Conservation (phyloP, 1,284 basidiomycete species). For the Chalciporus piperatoides region DNA sequence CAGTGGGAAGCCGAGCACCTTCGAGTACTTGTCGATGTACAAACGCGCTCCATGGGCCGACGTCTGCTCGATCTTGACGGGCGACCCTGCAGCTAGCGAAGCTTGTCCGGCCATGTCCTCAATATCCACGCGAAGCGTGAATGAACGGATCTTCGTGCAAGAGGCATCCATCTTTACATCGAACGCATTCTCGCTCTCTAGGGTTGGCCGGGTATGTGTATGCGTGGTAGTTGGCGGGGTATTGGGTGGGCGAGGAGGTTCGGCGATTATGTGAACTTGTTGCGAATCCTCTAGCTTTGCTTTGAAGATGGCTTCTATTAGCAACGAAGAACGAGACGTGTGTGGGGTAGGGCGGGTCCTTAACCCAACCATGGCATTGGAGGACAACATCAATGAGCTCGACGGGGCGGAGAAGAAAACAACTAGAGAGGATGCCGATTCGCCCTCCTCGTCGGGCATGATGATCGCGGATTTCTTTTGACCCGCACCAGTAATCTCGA, state of each 20-base stretch:
- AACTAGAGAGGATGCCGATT: conserved; percentile 36
- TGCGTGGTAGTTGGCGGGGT: background rate
- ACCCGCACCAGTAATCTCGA: conserved; percentile 21
- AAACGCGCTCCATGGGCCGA: conserved; percentile 8
- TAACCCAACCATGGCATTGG: conserved; percentile 27
- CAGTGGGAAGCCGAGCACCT: conserved; percentile 25
- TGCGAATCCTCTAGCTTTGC: conserved; percentile 29
- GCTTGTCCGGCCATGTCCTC: conserved; percentile 19
- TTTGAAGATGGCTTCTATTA: conserved; percentile 29
- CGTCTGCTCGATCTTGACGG: conserved; percentile 19
- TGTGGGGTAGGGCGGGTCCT: conserved; percentile 29
- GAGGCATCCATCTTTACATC: conserved; percentile 17
- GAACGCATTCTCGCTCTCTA: conserved; percentile 3
- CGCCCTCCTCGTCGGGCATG: conserved; percentile 34
- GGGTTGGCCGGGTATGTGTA: background rate
- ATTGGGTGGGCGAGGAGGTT: conserved; percentile 8
- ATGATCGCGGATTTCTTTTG: conserved; percentile 26
- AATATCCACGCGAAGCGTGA: conserved; percentile 22
- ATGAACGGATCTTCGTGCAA: conserved; percentile 17
- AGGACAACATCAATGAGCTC: conserved; percentile 29
- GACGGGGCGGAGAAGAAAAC: conserved; percentile 39
- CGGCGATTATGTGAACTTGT: conserved; percentile 34
- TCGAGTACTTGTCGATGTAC: conserved; percentile 16
- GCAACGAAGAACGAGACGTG: background rate
- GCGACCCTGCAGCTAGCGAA: conserved; percentile 18